Percentiles rank a stretch among this genome's conserved stretches.
Evolutionary conservation across 2,329 filamentous ascomycete species (phyloP).

Genomic region (Lecanosticta acicola): DNA sequence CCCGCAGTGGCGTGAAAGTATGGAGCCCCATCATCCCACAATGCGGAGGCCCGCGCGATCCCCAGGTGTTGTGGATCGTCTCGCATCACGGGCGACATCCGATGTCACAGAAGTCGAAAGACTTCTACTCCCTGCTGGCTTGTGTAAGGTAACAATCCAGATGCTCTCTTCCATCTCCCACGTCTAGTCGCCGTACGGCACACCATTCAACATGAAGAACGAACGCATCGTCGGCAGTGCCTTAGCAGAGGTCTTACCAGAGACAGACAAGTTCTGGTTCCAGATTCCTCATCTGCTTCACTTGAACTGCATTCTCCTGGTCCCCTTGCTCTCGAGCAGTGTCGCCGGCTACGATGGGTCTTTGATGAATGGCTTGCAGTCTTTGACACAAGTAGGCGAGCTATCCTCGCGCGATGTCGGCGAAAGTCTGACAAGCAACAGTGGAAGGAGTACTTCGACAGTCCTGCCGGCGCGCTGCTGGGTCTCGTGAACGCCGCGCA

Average conservation of each 20-base stretch:
- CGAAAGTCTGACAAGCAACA: slow-evolving; percentile 16
- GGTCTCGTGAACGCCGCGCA: slow-evolving; percentile 38
- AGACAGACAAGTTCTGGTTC: slow-evolving; percentile 40
- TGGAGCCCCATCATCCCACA: slow-evolving; percentile 6
- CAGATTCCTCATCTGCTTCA: slow-evolving; percentile 39
- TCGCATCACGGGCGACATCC: slow-evolving; percentile 1
- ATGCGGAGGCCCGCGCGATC: neutral
- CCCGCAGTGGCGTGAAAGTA: slow-evolving; percentile 6
- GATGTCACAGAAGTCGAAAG: neutral
- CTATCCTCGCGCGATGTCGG: too few species aligned
- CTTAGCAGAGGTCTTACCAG: slow-evolving; percentile 38
- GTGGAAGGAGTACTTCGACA: slow-evolving; percentile 41
- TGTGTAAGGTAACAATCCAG: neutral
- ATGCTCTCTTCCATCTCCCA: neutral
- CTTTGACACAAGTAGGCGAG: slow-evolving; percentile 15
- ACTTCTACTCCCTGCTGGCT: neutral
- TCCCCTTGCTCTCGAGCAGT: slow-evolving; percentile 41
- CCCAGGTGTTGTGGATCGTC: slow-evolving; percentile 3
- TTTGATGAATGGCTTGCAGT: slow-evolving; percentile 43
- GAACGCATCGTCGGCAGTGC: slow-evolving; percentile 28
- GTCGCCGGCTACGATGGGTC: slow-evolving; percentile 44
- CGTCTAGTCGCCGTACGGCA: neutral
- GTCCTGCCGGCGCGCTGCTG: slow-evolving; percentile 34
- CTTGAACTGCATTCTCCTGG: slow-evolving; percentile 42
- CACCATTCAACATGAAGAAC: slow-evolving; percentile 20